Conservation (phyloP, 208 protist genomes). For the Leishmania arabica region DNA sequence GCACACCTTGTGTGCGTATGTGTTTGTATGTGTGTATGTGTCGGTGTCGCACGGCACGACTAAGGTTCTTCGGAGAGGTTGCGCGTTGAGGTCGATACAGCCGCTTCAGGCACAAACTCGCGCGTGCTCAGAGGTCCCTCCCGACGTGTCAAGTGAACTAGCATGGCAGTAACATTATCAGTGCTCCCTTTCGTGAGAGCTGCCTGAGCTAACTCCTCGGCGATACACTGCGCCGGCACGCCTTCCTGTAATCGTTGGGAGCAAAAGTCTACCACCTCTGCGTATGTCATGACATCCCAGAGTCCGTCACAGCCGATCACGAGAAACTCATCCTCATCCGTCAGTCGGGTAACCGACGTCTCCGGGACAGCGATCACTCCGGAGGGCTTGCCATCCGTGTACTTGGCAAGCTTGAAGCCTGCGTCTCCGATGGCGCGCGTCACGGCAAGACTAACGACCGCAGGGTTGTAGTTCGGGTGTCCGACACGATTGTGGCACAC, state of each 20-base stretch:
- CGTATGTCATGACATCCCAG: constrained; percentile 94
- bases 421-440: constrained; percentile 96
- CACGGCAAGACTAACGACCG: constrained; percentile 89
- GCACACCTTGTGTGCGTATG: background rate
- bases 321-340: constrained; percentile 88
- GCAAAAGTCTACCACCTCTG: constrained; percentile 86
- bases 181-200: constrained; percentile 84
- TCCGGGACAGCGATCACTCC: constrained; percentile 80
- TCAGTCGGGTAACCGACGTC: constrained; percentile 62
- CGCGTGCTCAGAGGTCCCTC: constrained; percentile 29
- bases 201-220: constrained; percentile 64
- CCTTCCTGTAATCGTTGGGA: constrained; percentile 51
- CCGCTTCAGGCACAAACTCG: constrained; percentile 48
- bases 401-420: constrained; percentile 88
- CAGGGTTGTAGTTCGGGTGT: constrained; percentile 90
- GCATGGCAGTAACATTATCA: constrained; percentile 89
- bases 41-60: background rate
- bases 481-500: constrained; percentile 94
- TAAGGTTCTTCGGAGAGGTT: constrained; percentile 39
- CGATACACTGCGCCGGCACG: constrained; percentile 58
- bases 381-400: constrained; percentile 80
- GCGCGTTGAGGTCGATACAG: constrained; percentile 52
- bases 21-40: background rate
- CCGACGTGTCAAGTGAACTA: constrained; percentile 49
- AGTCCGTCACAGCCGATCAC: constrained; percentile 94